Evolutionary conservation across 208 protist genomes (phyloP), one percentile per base, ranked within the genome.

Genomic region (Crithidia acanthocephali): DNA sequence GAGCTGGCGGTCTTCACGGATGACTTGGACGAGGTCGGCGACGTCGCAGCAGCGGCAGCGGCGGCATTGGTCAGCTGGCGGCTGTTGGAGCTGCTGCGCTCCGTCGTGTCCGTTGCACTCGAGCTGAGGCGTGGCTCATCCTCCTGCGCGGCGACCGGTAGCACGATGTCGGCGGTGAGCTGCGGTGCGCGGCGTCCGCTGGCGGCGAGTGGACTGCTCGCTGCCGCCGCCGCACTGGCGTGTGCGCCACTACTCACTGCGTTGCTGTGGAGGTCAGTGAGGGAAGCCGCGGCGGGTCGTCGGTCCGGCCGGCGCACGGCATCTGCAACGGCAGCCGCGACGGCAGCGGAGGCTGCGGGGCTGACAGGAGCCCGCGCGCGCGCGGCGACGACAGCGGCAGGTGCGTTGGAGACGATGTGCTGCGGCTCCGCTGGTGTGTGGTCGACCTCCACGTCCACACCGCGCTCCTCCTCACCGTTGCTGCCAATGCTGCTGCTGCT

Each of bases 121-220:
- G 72, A 77, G 58, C 57, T 71, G 72, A 42, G 33, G 48, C 56
- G 30, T 20, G 16, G 63, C 48, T 64, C 69, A 28, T 62, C 70
- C 53, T 77, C 72, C 57, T 51, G 72, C 32, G 20, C 45, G 6
- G 64, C 72, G 16, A 77, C 72, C 28, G 72, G 64, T 20, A 72
- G 64, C 7, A 77, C 72, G 10, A 48, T 77, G 15, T 77, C 63
- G 6, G 65, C 57, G 5, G 64, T 77, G n/a, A 77, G 72, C 72
- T 45, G 47, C 23, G 60, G 42, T 6, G n/a, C 44, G 2, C 11
- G n/a, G 32, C 4, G n/a, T 4, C 33, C 23, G 15, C 11, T 52
- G 23, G 10, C 44, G 11, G 27, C 33, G 15, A 35, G 30, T 9
- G 51, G 37, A 0, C 44, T 28, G 28, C 45, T 23, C 16, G 64